Base-by-base conservation (phyloP, 139 green algal species). In the Chlamydomonas asymmetrica region DNA sequence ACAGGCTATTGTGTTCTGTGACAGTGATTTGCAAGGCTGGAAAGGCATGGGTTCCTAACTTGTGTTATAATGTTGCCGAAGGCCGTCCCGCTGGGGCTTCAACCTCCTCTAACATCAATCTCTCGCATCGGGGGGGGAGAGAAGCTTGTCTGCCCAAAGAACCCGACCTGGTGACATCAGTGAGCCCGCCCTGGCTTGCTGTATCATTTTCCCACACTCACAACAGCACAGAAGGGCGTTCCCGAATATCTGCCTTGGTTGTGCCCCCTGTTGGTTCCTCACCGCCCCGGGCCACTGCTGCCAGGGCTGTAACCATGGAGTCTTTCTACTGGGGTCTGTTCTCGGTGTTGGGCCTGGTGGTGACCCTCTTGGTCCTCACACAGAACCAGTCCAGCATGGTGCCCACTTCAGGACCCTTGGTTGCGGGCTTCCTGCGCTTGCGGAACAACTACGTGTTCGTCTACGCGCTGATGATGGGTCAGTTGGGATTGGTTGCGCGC, bases 391-490 rank as follows among this genome's bases (percentile, higher is more conserved):
- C 62, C 37, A 63, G 50, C 48, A 63, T 78, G 31, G 69, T 77
- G 5, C 76, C 76, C 13, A 52, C 48, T 5, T 40, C 61, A 5
- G 76, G 76, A 1, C 5, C 68, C 4, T 63, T 71, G 38, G 76
- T 82, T 7, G 37, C 38, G 10, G 64, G 67, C 2, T 87, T 83
- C 67, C 52, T 64, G 16, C 45, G 76, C 22, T 54, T 98, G 65
- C 85, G 92, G 7, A 92, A 91, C 78, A 97, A 97, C 79, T 99
- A 99, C 76, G 75, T 98, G 29, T 25, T 97, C 1, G 92, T 99
- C 0, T 99, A 98, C 81, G 88, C 86, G 3, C 85, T 99, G 6
- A 98, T 98, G 95, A 99, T 98, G 95, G 94, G 92, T 96, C 59
- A 60, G 91, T 32, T 52, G 23, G 9, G 13, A n/a, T 35, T 35